Conservation (phyloP, 345 rosid genomes). For the Hibiscus trionum region DNA sequence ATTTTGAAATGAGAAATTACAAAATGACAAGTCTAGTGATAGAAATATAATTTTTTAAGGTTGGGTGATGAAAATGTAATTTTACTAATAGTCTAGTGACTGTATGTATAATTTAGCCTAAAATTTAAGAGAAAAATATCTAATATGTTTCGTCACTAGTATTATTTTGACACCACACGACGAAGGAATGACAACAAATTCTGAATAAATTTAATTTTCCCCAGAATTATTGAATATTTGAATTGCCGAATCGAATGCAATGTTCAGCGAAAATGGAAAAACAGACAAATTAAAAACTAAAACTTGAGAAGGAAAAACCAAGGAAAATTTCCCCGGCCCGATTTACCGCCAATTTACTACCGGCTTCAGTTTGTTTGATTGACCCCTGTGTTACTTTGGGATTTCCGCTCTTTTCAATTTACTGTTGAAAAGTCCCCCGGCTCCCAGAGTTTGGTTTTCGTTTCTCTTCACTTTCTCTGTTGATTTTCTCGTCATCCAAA, state of each 20-base stretch:
- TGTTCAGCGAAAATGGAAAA: background rate
- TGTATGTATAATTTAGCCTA: background rate
- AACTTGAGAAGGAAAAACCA: background rate
- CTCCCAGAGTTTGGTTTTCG: background rate
- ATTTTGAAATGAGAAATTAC: too few species aligned
- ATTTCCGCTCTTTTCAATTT: background rate
- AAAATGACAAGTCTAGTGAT: background rate
- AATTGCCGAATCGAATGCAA: background rate
- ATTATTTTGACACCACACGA: background rate
- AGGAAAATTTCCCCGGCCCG: background rate
- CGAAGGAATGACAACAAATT: background rate
- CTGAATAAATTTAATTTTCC: background rate
- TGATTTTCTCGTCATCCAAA: constrained; percentile 8
- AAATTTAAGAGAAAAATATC: background rate
- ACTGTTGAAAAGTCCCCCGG: background rate
- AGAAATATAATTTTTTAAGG: too few species aligned
- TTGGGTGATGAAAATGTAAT: background rate
- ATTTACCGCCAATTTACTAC: background rate
- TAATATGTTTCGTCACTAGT: background rate
- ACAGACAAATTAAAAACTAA: background rate
- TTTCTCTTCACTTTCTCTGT: background rate
- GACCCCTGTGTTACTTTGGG: background rate
- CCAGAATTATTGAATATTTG: background rate
- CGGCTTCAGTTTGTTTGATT: background rate
- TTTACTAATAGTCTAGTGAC: background rate